These are phyloP conservation scores for Lyophyllum atratum DNA, from an alignment of 768 basidiomycete species.

Conservation along the genomic window DNA sequence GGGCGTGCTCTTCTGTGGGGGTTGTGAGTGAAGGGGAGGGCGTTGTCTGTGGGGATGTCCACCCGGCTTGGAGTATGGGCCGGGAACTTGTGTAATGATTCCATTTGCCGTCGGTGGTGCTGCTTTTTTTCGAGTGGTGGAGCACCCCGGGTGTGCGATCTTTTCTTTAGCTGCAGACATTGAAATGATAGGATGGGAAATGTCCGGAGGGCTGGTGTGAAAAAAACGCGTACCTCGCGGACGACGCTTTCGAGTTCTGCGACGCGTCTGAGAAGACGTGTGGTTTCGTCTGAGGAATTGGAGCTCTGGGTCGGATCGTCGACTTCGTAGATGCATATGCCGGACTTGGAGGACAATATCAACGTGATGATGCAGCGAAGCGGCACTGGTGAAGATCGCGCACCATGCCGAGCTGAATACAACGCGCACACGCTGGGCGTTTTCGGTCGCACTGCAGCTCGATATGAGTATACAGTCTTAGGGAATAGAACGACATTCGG, in stretches of 20 bases:
- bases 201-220: too few species aligned
- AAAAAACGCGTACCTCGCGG: slow-evolving; percentile 53
- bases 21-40: too few species aligned
- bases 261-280: slow-evolving; percentile 69
- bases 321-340: slow-evolving; percentile 82
- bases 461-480: slow-evolving; percentile 11
- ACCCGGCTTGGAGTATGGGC: too few species aligned
- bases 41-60: too few species aligned
- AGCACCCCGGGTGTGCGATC: too few species aligned
- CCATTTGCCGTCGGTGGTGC: too few species aligned
- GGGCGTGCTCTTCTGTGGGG: too few species aligned
- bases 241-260: slow-evolving; percentile 85
- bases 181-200: neutral
- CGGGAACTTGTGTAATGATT: too few species aligned
- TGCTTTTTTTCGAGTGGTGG: too few species aligned
- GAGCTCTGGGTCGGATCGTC: slow-evolving; percentile 68
- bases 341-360: slow-evolving; percentile 49
- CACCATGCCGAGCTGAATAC: slow-evolving; percentile 50
- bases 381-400: slow-evolving; percentile 9
- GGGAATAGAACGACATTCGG: neutral
- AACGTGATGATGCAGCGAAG: neutral
- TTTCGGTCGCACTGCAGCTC: slow-evolving; percentile 46
- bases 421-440: slow-evolving; percentile 51
- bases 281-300: slow-evolving; percentile 59
- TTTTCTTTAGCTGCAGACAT: slow-evolving; percentile 49